Percentiles rank a stretch among this genome's conserved stretches.
Conservation (phyloP, 169 alveolate genomes). For the Eimeria acervulina region DNA sequence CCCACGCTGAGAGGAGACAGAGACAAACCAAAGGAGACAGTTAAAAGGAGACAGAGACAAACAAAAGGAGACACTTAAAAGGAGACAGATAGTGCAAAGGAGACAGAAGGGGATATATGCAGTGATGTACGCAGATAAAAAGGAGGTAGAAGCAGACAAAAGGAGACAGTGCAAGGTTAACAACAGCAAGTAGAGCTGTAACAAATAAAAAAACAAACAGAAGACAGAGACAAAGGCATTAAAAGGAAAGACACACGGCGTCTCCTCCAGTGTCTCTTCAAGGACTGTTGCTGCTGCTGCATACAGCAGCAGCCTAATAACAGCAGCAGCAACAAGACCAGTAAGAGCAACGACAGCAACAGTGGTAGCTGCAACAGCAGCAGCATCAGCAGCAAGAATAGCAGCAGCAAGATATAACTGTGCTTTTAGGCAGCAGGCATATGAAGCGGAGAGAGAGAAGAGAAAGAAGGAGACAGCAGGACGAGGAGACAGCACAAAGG, state of each 20-base stretch:
- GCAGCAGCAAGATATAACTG: background rate
- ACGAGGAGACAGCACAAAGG: background rate
- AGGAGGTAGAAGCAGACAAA: background rate
- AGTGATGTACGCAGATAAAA: background rate
- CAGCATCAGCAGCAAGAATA: too few relatives aligned
- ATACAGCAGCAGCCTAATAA: background rate
- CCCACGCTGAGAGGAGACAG: slow-evolving; percentile 55
- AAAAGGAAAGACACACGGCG: background rate
- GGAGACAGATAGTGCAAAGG: background rate
- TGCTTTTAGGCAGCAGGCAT: background rate
- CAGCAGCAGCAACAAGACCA: too few relatives aligned
- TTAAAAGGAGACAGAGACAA: background rate
- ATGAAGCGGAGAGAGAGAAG: background rate
- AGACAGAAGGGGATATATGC: background rate
- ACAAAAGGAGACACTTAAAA: background rate
- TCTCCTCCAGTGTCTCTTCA: background rate
- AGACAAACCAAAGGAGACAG: background rate
- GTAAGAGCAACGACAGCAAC: background rate
- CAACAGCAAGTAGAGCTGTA: background rate
- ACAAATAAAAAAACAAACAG: background rate
- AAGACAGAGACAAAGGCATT: background rate
- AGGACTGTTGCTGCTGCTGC: background rate
- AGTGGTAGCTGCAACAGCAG: background rate
- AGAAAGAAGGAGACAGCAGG: too few relatives aligned
- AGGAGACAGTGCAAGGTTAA: background rate